Evolutionary conservation across 129 eudicot species (phyloP).

Genomic region (Glebionis coronaria): DNA sequence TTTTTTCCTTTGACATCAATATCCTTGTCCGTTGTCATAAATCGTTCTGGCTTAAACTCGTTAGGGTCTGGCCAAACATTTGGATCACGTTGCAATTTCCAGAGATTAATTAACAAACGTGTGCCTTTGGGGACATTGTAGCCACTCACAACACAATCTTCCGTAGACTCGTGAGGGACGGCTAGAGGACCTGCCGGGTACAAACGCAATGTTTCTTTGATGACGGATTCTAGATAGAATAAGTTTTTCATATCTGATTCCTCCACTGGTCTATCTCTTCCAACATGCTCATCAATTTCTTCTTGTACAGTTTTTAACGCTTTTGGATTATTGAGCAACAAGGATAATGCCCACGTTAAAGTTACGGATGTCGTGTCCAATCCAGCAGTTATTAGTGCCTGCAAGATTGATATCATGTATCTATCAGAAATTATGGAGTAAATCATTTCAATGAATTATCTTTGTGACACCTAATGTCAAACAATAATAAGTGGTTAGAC

Average conservation of each 20-base stretch:
- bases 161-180: constrained; percentile 19
- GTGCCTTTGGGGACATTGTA: constrained; percentile 36
- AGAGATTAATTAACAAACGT: constrained; percentile 29
- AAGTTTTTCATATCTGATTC: constrained; percentile 41
- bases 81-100: constrained; percentile 29
- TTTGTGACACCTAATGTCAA: no score
- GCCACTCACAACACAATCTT: constrained; percentile 33
- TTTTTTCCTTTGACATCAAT: constrained; percentile 24
- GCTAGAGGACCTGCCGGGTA: constrained; percentile 35
- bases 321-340: constrained; percentile 28
- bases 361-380: constrained; percentile 9
- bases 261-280: constrained; percentile 28
- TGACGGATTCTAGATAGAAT: constrained; percentile 24
- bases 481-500: no score
- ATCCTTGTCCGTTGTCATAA: constrained; percentile 28
- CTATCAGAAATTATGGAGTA: no score
- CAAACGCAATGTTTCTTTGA: constrained; percentile 35
- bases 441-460: no score
- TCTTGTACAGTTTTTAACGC: constrained; percentile 1
- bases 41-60: constrained; percentile 35
- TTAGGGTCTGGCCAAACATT: constrained; percentile 24
- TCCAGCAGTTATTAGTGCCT: constrained; percentile 17
- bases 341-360: constrained; percentile 32
- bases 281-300: constrained; percentile 30
- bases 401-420: not conserved